Evolutionary conservation across 139 green algal genomes (phyloP), one percentile per base, ranked within the genome.

Genomic region (Coccomyxa sp.): DNA sequence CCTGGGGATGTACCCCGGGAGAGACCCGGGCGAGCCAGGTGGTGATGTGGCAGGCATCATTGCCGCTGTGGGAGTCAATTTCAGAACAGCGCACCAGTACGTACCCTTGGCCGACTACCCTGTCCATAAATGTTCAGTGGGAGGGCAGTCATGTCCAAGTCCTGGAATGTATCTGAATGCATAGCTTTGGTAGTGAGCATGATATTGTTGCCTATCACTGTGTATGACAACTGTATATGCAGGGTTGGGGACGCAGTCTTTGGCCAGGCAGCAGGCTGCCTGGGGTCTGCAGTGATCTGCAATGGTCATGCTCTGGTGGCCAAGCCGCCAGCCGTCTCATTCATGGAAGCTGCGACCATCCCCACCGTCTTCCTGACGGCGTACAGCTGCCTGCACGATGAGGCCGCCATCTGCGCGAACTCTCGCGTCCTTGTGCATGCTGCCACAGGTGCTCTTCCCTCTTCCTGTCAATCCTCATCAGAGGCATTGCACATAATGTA

Each of bases 11-110:
- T 97, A 97, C 84, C 93, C 93, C 9, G 93, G 93, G 9, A n/a
- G n/a, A 18, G 93, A 97, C 79, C 93, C 93, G 6, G 93, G 93
- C 0, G 78, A 81, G n/a, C 92, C 93, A 0, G 91, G 91, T n/a
- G 89, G 84, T 33, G 93, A 97, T 83, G 92, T 86, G 81, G 75
- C 93, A n/a, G 93, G 93, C 35, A 87, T 96, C 31, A 88, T 97
- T 58, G 74, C 93, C 31, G 77, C 81, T n/a, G 72, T 74, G 8
- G 86, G 88, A 6, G 10, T 39, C 24, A 40, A 39, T 35, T n/a
- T n/a, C n/a, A n/a, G n/a, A n/a, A n/a, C n/a, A n/a, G n/a, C n/a
- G n/a, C n/a, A n/a, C n/a, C n/a, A n/a, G n/a, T n/a, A n/a, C n/a
- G n/a, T n/a, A n/a, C n/a, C n/a, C n/a, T n/a, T n/a, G n/a, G n/a